Evolutionary conservation across 306 rosid genomes (phyloP).

Genomic region (Sicyos edulis): DNA sequence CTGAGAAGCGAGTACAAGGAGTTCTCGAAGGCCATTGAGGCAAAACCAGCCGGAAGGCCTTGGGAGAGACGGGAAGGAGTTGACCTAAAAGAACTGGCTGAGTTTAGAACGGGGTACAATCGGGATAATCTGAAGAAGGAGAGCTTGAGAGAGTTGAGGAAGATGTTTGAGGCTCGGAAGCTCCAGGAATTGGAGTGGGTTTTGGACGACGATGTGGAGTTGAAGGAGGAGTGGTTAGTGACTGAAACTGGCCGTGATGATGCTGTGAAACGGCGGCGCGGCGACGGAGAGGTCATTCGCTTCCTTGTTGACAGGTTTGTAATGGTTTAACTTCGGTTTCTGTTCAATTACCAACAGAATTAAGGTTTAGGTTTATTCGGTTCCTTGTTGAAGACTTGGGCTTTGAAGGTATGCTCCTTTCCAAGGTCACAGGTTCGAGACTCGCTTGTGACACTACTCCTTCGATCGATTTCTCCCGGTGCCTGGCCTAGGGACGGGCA

Average conservation of each 20-base stretch:
- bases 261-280: constrained; percentile 32
- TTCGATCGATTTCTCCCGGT: too few relatives aligned
- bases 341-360: not conserved
- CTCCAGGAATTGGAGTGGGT: constrained; percentile 61
- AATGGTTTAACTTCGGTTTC: constrained; percentile 11
- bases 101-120: constrained; percentile 23
- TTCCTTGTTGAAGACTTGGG: too few relatives aligned
- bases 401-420: too few relatives aligned
- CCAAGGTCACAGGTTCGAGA: too few relatives aligned
- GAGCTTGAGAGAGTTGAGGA: constrained; percentile 52
- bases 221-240: constrained; percentile 40
- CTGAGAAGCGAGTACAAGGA: constrained; percentile 49
- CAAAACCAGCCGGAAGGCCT: constrained; percentile 53
- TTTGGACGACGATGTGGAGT: constrained; percentile 61
- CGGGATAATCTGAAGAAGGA: constrained; percentile 59
- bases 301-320: constrained; percentile 86
- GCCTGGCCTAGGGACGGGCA: too few relatives aligned
- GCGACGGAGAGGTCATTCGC: constrained; percentile 57
- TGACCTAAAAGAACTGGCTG: constrained; percentile 42
- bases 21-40: constrained; percentile 43
- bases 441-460: too few relatives aligned
- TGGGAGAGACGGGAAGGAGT: constrained; percentile 55
- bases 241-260: constrained; percentile 29
- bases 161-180: constrained; percentile 57
- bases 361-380: too few relatives aligned